A percentile compares a stretch with the other conserved stretches of the same genome.
Evolutionary conservation across 495 filamentous ascomycete species (phyloP).

Genomic region (Penicillium samsonianum): DNA sequence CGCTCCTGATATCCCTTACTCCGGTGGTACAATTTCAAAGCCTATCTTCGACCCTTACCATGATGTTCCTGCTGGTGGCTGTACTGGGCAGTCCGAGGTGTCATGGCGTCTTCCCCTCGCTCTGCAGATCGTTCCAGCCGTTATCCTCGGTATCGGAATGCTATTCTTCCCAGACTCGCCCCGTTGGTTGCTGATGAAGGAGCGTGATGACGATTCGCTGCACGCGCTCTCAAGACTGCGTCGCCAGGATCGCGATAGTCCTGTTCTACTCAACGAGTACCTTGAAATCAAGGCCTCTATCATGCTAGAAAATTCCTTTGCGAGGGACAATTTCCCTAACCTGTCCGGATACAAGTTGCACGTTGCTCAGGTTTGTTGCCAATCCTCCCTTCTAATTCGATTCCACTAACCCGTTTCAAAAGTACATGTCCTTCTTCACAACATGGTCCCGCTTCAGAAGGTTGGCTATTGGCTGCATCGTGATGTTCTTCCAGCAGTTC

Average conservation of each 20-base stretch:
- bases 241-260: constrained; percentile 47
- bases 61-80: constrained; percentile 43
- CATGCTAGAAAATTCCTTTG: constrained; percentile 74
- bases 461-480: constrained; percentile 72
- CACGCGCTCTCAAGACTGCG: constrained; percentile 68
- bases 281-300: constrained; percentile 81
- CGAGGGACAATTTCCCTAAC: constrained; percentile 69
- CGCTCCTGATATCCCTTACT: constrained; percentile 53
- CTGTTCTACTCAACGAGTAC: constrained; percentile 72
- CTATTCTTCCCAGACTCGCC: constrained; percentile 81
- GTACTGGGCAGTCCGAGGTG: constrained; percentile 60
- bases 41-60: constrained; percentile 44
- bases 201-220: constrained; percentile 69
- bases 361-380: constrained; percentile 32
- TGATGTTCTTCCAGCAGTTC: constrained; percentile 83
- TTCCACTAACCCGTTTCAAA: not conserved
- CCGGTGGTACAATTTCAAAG: constrained; percentile 61
- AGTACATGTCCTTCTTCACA: constrained; percentile 71
- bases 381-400: not conserved
- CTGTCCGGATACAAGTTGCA: constrained; percentile 57
- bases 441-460: constrained; percentile 71
- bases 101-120: constrained; percentile 70
- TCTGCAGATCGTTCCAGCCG: constrained; percentile 61
- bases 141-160: constrained; percentile 68
- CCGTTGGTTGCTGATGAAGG: constrained; percentile 74